Evolutionary conservation across 2,329 filamentous ascomycete genomes (phyloP), one percentile per base, ranked within the genome.

Genomic region (Colletotrichum somersetense): DNA sequence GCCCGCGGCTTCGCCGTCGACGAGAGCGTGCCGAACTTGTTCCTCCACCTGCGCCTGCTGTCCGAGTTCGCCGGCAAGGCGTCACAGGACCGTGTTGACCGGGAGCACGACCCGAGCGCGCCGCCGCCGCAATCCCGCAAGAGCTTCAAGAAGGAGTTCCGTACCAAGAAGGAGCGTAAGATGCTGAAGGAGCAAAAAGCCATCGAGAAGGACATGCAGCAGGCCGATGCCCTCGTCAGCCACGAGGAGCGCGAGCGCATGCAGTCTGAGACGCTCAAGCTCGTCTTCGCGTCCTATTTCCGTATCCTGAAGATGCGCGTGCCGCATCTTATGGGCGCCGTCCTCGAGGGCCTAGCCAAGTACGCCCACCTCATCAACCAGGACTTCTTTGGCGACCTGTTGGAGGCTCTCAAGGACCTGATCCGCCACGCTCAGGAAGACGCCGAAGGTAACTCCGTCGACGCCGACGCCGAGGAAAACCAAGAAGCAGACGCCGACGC

Each of bases 321-420:
- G 33, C 91, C 94, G 18, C 90, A 92, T 75, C 89, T 99, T 23
- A 98, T 98, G 94, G 96, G 96, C n/a, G 95, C 96, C 18, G 95
- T 98, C 0, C 88, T 99, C 6, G 96, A 98, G 84, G 96, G 96
- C 38, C 85, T 99, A 30, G 95, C 96, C 62, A 95, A 95, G 79
- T 99, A 97, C 79, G 92, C 95, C 4, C 96, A 98, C 80, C 88
- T 99, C 72, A 99, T 99, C 87, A 99, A 99, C 84, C 95, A 99
- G 79, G 94, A 99, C 80, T 98, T 99, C 85, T 99, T 99, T 77
- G 96, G 96, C 38, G 96, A 99, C 79, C 87, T 99, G 40, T 89
- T 99, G 14, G 96, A 98, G 82, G 96, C 95, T 0, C 86, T 99
- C 50, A 97, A 97, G 81, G 96, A 99, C 75, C 89, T 99, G 56